phyloP scores from a whole-genome alignment of 805 yeast genomes.

The Zygotorulaspora chibaensis region DNA sequence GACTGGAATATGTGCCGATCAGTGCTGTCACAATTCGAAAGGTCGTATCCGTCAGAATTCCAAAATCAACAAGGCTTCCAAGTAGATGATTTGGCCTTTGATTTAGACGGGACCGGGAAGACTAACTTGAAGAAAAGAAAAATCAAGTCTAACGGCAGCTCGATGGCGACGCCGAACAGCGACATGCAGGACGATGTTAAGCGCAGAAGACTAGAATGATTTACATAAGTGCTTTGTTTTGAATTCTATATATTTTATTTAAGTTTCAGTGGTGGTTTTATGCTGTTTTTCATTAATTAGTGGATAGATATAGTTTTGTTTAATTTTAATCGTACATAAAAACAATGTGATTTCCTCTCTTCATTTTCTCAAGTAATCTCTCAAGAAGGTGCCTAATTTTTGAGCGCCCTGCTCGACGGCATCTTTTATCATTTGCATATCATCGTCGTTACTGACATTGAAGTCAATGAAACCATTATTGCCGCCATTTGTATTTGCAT shows the following conservation, averaged over 20 bases:
- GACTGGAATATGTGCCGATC: constrained; percentile 32
- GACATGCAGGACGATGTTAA: constrained; percentile 31
- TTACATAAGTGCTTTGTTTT: not conserved
- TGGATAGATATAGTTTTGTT: not conserved
- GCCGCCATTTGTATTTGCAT: constrained; percentile 25
- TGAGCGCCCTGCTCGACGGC: constrained; percentile 93
- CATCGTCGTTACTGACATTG: constrained; percentile 78
- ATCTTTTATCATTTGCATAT: constrained; percentile 81
- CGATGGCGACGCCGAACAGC: constrained; percentile 35
- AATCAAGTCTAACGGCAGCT: constrained; percentile 31
- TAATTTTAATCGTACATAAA: too few species aligned
- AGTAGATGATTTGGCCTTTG: constrained; percentile 36
- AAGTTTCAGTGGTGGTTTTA: not conserved
- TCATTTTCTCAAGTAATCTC: constrained; percentile 68
- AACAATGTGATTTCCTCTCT: not conserved
- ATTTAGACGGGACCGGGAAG: constrained; percentile 35
- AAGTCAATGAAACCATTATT: constrained; percentile 52
- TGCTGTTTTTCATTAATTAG: not conserved
- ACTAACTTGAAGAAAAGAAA: constrained; percentile 29
- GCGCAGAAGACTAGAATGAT: constrained; percentile 33
- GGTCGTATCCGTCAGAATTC: constrained; percentile 33
- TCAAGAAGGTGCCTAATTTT: constrained; percentile 75
- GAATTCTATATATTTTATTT: not conserved
- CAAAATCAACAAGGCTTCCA: constrained; percentile 27
- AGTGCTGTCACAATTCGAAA: constrained; percentile 32